A percentile compares a stretch with the other conserved stretches of the same genome.
Conservation (phyloP, 2,329 filamentous ascomycete genomes). For the Penicillium janthinellum region DNA sequence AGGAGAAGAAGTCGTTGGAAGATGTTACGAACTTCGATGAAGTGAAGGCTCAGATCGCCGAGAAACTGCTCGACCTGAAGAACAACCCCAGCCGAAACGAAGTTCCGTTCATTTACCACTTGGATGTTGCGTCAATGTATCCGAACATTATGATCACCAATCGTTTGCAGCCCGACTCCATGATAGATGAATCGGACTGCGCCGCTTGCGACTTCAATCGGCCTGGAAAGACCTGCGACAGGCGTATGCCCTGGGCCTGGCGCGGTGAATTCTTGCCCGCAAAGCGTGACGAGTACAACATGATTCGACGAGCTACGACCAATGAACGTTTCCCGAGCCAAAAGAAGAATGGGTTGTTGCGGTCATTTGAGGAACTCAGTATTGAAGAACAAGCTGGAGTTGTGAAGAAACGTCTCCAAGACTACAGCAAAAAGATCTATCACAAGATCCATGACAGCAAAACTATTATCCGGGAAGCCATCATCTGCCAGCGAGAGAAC, state of each 20-base stretch:
- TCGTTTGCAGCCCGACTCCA: slow-evolving; percentile 94
- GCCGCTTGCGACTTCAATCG: slow-evolving; percentile 98
- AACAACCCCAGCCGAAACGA: slow-evolving; percentile 82
- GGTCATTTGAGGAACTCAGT: slow-evolving; percentile 78
- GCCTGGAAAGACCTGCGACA: slow-evolving; percentile 94
- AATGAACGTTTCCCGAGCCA: slow-evolving; percentile 91
- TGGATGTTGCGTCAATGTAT: slow-evolving; percentile 99
- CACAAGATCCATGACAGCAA: slow-evolving; percentile 97
- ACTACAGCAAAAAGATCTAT: slow-evolving; percentile 98
- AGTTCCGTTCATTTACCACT: slow-evolving; percentile 89
- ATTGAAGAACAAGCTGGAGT: slow-evolving; percentile 79
- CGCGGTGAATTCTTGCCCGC: slow-evolving; percentile 95
- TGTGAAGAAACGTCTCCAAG: slow-evolving; percentile 82
- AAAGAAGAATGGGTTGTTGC: slow-evolving; percentile 66
- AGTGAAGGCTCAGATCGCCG: slow-evolving; percentile 78
- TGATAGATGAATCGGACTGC: slow-evolving; percentile 95
- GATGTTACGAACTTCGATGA: slow-evolving; percentile 81
- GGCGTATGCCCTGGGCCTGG: slow-evolving; percentile 95
- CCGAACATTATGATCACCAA: slow-evolving; percentile 99
- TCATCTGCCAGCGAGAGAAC: slow-evolving; percentile 97
- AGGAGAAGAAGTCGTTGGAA: slow-evolving; percentile 79
- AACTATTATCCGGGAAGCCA: slow-evolving; percentile 90
- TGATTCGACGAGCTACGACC: slow-evolving; percentile 89
- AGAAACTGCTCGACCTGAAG: slow-evolving; percentile 71
- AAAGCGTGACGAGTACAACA: slow-evolving; percentile 98